A percentile compares a stretch with the other conserved stretches of the same genome.
These are phyloP conservation scores for Leccinum subtestaceum DNA, from an alignment of 768 basidiomycete species.

Conservation along the genomic window DNA sequence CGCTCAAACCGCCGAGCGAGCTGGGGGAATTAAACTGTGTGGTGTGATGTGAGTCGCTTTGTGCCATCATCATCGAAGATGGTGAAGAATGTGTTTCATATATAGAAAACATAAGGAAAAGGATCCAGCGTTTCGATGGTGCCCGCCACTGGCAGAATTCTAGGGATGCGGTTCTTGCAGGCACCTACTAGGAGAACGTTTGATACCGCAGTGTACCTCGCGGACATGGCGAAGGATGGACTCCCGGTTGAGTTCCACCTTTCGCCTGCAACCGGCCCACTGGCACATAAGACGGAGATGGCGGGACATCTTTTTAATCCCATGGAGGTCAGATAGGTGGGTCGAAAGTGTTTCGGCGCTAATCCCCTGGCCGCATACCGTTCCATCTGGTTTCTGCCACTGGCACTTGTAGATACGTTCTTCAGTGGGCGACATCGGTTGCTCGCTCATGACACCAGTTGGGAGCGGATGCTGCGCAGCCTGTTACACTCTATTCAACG, in stretches of 20 bases:
- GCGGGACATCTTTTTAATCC: slow-evolving; percentile 11
- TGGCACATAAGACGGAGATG: not conserved
- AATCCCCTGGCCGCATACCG: slow-evolving; percentile 1
- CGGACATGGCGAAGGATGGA: slow-evolving; percentile 19
- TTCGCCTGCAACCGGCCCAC: slow-evolving; percentile 11
- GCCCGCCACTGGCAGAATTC: not conserved
- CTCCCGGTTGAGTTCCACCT: slow-evolving; percentile 16
- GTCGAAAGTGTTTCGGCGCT: not conserved
- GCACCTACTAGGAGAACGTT: slow-evolving; percentile 3
- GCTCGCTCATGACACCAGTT: no score
- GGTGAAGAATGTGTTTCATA: no score
- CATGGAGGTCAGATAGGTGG: slow-evolving; percentile 16
- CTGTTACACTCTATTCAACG: no score
- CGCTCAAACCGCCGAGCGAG: slow-evolving; percentile 28
- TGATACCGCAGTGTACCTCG: slow-evolving; percentile 14
- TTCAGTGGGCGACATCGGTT: no score
- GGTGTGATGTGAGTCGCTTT: no score
- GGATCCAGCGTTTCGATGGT: not conserved
- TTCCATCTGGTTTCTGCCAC: slow-evolving; percentile 8
- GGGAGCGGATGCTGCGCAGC: no score
- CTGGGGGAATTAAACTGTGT: slow-evolving; percentile 31
- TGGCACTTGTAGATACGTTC: not conserved
- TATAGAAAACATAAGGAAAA: not conserved
- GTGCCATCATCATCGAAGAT: no score
- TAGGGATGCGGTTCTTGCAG: not conserved